Conservation (phyloP, 1,284 basidiomycete genomes). For the Pterula multifida region DNA sequence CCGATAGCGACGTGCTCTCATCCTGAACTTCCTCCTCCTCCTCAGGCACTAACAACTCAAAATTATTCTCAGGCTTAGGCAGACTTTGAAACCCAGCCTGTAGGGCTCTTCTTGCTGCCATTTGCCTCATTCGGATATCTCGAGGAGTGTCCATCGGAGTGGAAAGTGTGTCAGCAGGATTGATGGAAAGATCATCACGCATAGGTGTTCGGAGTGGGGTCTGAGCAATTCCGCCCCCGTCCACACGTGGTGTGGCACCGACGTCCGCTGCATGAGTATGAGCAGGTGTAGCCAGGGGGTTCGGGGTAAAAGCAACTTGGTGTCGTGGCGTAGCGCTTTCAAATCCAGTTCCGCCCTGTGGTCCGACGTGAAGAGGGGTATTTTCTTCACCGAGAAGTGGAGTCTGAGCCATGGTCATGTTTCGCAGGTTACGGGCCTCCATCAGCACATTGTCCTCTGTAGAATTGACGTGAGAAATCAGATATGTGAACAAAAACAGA, state of each 20-base stretch:
- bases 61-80: conserved; percentile 95
- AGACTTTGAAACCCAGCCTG: conserved; percentile 75
- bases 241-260: conserved; percentile 52
- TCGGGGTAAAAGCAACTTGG: conserved; percentile 83
- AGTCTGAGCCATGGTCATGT: conserved; percentile 87
- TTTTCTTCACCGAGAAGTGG: conserved; percentile 96
- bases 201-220: conserved; percentile 87
- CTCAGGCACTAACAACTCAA: conserved; percentile 87
- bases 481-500: conserved; percentile 3
- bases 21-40: conserved; percentile 55
- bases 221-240: conserved; percentile 30
- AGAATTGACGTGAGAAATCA: conserved; percentile 8
- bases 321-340: conserved; percentile 82
- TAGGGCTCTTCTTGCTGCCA: conserved; percentile 62
- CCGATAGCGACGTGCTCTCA: conserved; percentile 31
- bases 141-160: conserved; percentile 59
- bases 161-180: conserved; percentile 50
- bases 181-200: conserved; percentile 86
- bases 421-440: conserved; percentile 90
- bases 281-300: conserved; percentile 84
- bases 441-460: conserved; percentile 87
- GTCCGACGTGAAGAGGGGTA: conserved; percentile 72
- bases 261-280: conserved; percentile 35
- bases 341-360: conserved; percentile 75
- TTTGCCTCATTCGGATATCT: conserved; percentile 52